Base-by-base conservation (phyloP, 345 rosid species). In the Eucalyptus dawsonii region DNA sequence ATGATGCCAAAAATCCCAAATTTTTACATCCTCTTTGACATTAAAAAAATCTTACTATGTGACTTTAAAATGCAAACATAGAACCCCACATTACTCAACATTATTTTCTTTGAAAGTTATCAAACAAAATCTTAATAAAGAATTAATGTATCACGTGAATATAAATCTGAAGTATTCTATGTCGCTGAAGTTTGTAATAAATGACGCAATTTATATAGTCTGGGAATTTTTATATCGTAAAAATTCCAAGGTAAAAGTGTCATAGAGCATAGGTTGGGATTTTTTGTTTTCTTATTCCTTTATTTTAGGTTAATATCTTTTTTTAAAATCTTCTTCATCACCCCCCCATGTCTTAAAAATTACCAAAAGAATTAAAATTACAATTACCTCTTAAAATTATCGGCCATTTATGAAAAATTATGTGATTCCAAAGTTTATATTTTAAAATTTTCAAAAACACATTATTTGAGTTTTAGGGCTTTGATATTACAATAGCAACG, bases 121-220 rank as follows among this genome's bases (percentile, higher is more conserved):
- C 58, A 8, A 53, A 53, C 11, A 53, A 53, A 53, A 53, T 0
- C 25, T 53, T 53, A 19, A 53, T 53, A 0, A 53, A 53, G 0
- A 0, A 2, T 53, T 3, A 51, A 51, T 17, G 1, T 51, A 51
- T 1, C 2, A 16, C 56, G 1, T 51, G 0, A 51, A 51, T 51
- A 51, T 0, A 51, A 17, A 7, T 51, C 1, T 51, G 0, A 1
- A 1, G 4, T 51, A 3, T 51, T 17, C 2, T 50, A 0, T 17
- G 9, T 51, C 4, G 0, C 22, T 3, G 4, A 19, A 8, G 24
- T 1, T 53, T 19, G 1, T 53, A 53, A 53, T 53, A 53, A 53
- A 53, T 1, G 58, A 0, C 2, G 1, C 0, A 0, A 19, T 53
- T 53, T 53, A 19, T 53, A 53, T 3, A 21, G 0, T 53, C 1